Evolutionary conservation across 495 filamentous ascomycete genomes (phyloP).

Genomic region (Alectoria sarmentosa): DNA sequence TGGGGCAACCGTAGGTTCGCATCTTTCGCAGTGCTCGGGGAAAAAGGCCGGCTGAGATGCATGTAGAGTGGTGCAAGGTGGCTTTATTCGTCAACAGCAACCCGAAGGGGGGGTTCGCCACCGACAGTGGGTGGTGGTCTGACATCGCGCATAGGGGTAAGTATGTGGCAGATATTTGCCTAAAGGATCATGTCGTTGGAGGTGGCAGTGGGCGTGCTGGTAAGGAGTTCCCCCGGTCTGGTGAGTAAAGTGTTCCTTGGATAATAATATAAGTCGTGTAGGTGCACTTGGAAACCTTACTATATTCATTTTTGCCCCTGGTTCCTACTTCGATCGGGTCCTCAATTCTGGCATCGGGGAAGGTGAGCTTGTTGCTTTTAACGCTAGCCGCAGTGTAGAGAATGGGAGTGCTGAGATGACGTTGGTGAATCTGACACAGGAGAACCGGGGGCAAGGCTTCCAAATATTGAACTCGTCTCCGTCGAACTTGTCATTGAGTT

Average conservation of each 20-base stretch:
- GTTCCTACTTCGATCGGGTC: background rate
- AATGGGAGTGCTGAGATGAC: background rate
- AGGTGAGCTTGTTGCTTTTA: background rate
- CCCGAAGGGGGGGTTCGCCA: background rate
- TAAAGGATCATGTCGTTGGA: background rate
- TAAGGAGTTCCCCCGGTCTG: background rate
- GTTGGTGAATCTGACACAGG: background rate
- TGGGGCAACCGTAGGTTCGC: background rate
- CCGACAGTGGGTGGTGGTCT: background rate
- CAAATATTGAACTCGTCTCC: background rate
- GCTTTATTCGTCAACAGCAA: background rate
- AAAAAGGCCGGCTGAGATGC: background rate
- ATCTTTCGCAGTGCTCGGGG: background rate
- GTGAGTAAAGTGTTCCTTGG: background rate
- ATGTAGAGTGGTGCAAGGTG: background rate
- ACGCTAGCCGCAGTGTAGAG: background rate
- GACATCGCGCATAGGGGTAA: background rate
- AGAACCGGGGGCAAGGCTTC: background rate
- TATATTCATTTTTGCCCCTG: background rate
- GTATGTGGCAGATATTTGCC: background rate
- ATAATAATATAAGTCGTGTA: background rate
- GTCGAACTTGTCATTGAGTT: background rate
- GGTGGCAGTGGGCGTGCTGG: background rate
- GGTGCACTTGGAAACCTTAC: background rate
- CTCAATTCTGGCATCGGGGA: background rate